Percentiles rank a stretch among this genome's conserved stretches.
Evolutionary conservation across 2,329 filamentous ascomycete species (phyloP).

Genomic region (Aureobasidium vineae): DNA sequence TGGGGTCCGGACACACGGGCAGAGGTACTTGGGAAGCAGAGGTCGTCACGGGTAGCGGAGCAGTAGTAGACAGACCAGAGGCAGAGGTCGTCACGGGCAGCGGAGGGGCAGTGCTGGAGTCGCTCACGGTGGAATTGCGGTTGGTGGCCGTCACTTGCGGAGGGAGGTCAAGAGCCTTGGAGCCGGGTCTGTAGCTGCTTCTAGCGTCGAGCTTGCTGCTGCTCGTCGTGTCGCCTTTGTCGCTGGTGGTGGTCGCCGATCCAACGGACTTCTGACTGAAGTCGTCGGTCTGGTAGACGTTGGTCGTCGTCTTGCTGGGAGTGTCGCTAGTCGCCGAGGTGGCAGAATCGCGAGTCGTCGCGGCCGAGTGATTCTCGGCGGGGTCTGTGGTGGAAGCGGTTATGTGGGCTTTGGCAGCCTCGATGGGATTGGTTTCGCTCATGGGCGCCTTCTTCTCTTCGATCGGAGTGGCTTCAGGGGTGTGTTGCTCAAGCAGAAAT

Average conservation of each 20-base stretch:
- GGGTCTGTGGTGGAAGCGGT: neutral
- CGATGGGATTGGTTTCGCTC: slow-evolving; percentile 4
- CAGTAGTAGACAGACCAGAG: neutral
- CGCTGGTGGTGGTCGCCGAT: neutral
- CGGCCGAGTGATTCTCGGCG: neutral
- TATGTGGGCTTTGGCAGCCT: neutral
- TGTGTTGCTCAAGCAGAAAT: slow-evolving; percentile 24
- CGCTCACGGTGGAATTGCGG: neutral
- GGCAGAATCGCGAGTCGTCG: neutral
- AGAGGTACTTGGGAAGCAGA: neutral
- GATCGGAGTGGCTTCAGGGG: slow-evolving; percentile 2
- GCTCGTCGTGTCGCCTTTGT: slow-evolving; percentile 1
- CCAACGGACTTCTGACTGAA: neutral
- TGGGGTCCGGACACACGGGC: slow-evolving; percentile 45
- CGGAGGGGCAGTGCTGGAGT: slow-evolving; percentile 3
- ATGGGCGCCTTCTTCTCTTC: slow-evolving; percentile 14
- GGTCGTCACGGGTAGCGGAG: neutral
- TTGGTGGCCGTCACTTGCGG: neutral
- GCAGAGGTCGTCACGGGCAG: neutral
- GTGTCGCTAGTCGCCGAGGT: neutral
- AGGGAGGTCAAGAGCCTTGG: neutral
- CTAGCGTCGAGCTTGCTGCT: neutral
- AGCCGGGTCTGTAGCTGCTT: slow-evolving; percentile 6
- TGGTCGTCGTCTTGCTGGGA: slow-evolving; percentile 4
- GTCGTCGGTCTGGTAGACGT: neutral